Base-by-base conservation (phyloP, 495 filamentous ascomycete genomes). In the Penicillium canescens region DNA sequence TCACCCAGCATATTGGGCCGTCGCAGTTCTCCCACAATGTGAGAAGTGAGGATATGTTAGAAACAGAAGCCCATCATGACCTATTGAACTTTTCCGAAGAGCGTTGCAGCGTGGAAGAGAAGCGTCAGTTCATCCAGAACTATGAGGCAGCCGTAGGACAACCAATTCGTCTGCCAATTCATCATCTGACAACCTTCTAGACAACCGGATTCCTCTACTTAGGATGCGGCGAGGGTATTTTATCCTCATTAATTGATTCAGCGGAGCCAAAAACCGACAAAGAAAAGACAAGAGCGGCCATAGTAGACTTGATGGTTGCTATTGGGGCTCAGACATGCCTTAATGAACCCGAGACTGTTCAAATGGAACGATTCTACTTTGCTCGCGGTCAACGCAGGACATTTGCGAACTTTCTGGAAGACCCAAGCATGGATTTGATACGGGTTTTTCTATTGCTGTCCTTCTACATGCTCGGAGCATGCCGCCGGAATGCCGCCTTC, bases 381-480 rank as follows among this genome's bases (percentile, higher is more conserved):
- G 60, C 62, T 10, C 72, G 68, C 3, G 75, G 70, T n/a, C 73
- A 73, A 46, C 59, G 57, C 10, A 59, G 63, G 35, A 61, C 73
- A 0, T 72, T 75, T 50, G 55, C 63, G 9, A 69, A 69, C 28
- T 66, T 75, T 46, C 55, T 77, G 3, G 73, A 75, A 52, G 72
- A 76, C 46, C 74, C 74, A 0, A 78, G 72, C 31, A 55, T 75
- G 16, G 65, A 75, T 39, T 38, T 76, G 28, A 61, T 77, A 3
- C 66, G 73, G 10, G 53, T 65, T 1, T 79, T 76, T 42, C 59
- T 75, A 4, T 57, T 77, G 11, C 70, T 79, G 66, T 65, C 76
- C 3, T 77, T 76, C 26, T 79, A 78, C 45, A 74, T 79, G 70
- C 68, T 78, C 10, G 76, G 76, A 1, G 71, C 72, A 8, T 77